A percentile compares a stretch with the other conserved stretches of the same genome.
Conservation (phyloP, 2,329 filamentous ascomycete species). For the Leptographium flavum region DNA sequence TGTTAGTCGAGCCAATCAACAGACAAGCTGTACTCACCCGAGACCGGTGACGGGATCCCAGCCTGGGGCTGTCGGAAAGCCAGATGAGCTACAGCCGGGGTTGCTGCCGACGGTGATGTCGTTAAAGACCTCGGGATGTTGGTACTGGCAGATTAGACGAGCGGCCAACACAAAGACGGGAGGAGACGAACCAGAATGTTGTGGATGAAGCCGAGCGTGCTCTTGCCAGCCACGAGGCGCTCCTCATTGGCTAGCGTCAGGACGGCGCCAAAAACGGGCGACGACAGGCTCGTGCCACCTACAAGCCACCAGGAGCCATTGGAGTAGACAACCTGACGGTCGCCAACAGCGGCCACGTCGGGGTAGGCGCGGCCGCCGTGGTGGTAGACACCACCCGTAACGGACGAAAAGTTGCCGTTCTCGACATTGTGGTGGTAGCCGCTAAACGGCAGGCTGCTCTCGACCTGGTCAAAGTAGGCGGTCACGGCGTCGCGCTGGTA, state of each 20-base stretch:
- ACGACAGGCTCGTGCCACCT: slow-evolving; percentile 37
- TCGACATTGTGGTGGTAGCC: not conserved
- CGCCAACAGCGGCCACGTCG: slow-evolving; percentile 12
- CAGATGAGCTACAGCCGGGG: slow-evolving; percentile 17
- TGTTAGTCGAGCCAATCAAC: not conserved
- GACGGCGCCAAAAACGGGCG: slow-evolving; percentile 42
- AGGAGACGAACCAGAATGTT: slow-evolving; percentile 11
- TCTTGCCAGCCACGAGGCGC: slow-evolving; percentile 30
- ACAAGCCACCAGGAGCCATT: slow-evolving; percentile 16
- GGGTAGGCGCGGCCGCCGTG: slow-evolving; percentile 12
- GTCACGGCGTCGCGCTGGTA: slow-evolving; percentile 25
- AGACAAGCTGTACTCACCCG: slow-evolving; percentile 1
- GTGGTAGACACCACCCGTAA: slow-evolving; percentile 9
- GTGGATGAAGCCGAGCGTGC: slow-evolving; percentile 20
- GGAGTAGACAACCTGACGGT: slow-evolving; percentile 14
- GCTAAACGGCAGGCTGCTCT: slow-evolving; percentile 6
- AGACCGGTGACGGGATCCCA: slow-evolving; percentile 16
- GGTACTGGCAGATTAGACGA: slow-evolving; percentile 11
- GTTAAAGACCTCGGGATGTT: slow-evolving; percentile 17
- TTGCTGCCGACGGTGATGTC: slow-evolving; percentile 17
- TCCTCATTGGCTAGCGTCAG: slow-evolving; percentile 49
- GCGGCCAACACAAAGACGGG: no score
- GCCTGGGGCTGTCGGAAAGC: slow-evolving; percentile 15
- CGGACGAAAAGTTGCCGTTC: slow-evolving; percentile 5
- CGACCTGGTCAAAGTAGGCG: slow-evolving; percentile 8